Base-by-base conservation (phyloP, 1,284 basidiomycete genomes). In the Trichosporon faecale region DNA sequence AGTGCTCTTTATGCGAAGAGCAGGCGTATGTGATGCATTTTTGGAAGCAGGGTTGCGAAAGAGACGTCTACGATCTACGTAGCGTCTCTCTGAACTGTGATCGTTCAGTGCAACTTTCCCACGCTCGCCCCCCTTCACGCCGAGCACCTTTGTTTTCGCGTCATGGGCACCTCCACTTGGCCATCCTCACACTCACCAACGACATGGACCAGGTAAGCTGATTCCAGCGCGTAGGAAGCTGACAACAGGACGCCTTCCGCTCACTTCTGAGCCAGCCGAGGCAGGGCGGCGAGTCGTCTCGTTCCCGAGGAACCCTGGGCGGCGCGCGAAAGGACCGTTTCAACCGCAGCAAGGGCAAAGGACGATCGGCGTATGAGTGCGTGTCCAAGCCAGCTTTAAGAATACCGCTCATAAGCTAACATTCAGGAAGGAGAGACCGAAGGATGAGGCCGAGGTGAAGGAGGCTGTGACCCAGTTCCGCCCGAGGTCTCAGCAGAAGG, bases 241-340 rank as follows among this genome's bases (percentile, higher is more conserved):
- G 66, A 70, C 57, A 21, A 0, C 70, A 83, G 78, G 72, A 79
- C 74, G 80, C 81, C 0, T 83, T 83, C 70, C 68, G 82, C 18
- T 76, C 74, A 14, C 74, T 83, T 27, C 75, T 83, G 12, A 73
- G 72, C 11, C 75, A 77, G 9, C 79, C 81, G 2, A 70, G 79
- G 8, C 66, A 68, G 14, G 71, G 70, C 3, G 73, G 72, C 21
- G 76, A 76, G 11, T 66, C 73, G 9, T 75, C 76, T 1, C 71
- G 75, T 23, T 71, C 72, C 3, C 27, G 64, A 35, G 73, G 74
- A 0, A 75, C 76, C 0, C 75, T 83, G 0, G 81, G 82, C 16
- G 75, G 67, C 5, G 57, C 77, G 2, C 72, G 57, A 7, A 61
- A 61, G 57, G 57, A 61, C 57, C 57, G 27, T 8, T 61, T 61